Evolutionary conservation across 208 protist genomes (phyloP), one percentile per base, ranked within the genome.

Genomic region (Lotmaria passim): DNA sequence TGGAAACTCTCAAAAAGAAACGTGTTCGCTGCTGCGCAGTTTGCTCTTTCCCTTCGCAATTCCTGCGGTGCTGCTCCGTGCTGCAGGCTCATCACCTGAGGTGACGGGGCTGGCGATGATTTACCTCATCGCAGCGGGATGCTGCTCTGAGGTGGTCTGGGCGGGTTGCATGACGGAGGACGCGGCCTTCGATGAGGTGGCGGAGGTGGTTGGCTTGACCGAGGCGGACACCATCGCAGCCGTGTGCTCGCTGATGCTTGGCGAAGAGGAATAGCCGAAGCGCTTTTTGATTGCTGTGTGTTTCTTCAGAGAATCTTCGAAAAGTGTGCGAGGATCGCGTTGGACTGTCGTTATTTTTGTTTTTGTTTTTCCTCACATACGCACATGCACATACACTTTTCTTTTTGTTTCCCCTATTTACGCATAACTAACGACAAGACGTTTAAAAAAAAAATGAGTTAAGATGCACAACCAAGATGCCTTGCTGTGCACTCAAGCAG

Each of bases 21-120:
- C 17, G 28, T 52, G 68, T 50, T 76, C 76, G 19, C 71, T 87
- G 41, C 57, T 87, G 44, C 41, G 57, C 47, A 90, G 77, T 53
- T 69, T 93, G 17, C 52, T 21, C 12, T 87, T 89, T 51, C 82
- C 82, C 2, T 86, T 81, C n/a, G 46, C 82, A 3, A 59, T 93
- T 7, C 87, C 87, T 19, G 74, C 82, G 23, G 71, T 52, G 39
- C 64, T 93, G 44, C 69, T 83, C 39, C 73, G 65, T 23, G 55
- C 77, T 5, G 26, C 70, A 14, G 52, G 5, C 0, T 34, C 56
- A 39, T 70, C 87, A 14, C 59, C 77, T 21, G 72, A 71, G 43
- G 56, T 66, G 33, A 47, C 88, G 5, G 78, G 72, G 64, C 75
- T 93, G 21, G 78, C 76, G 7, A 44, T 87, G 41, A 63, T 85